A percentile compares a stretch with the other conserved stretches of the same genome.
phyloP scores from a whole-genome alignment of 345 rosid species.

The Eutrema yunnanense region DNA sequence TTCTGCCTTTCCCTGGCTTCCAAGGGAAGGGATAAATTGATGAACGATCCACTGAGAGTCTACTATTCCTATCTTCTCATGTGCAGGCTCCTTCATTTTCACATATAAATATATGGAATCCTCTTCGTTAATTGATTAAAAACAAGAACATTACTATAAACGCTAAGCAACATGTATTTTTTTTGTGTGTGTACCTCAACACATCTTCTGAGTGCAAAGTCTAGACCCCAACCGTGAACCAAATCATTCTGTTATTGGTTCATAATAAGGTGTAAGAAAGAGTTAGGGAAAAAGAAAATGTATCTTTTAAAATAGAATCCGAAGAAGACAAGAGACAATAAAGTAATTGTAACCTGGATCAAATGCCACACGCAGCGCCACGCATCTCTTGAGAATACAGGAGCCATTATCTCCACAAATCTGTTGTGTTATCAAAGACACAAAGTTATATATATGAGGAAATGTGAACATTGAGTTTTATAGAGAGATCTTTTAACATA shows the following conservation, averaged over 20 bases:
- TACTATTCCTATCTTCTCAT: constrained; percentile 87
- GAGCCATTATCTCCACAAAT: constrained; percentile 98
- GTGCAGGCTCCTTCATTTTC: constrained; percentile 60
- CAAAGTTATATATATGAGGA: not conserved
- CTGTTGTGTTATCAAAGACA: constrained; percentile 37
- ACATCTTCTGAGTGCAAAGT: constrained; percentile 92
- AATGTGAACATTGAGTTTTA: not conserved
- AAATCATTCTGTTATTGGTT: constrained; percentile 71
- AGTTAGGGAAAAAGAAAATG: not conserved
- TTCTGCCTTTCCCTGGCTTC: constrained; percentile 58
- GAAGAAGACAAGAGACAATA: not conserved
- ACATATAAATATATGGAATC: not conserved
- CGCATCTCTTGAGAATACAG: constrained; percentile 77
- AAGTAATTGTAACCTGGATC: constrained; percentile 60
- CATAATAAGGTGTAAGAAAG: not conserved
- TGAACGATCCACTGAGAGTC: constrained; percentile 98
- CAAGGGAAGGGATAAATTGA: constrained; percentile 84
- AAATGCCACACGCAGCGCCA: constrained; percentile 99
- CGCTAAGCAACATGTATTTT: not conserved
- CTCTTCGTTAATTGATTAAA: not conserved
- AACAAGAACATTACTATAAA: not conserved
- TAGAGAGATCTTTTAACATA: constrained; percentile 25
- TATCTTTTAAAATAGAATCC: not conserved
- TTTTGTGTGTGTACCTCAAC: constrained; percentile 43
- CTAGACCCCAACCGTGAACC: constrained; percentile 99